Conservation (phyloP, 345 rosid species). For the Hibiscus mutabilis region DNA sequence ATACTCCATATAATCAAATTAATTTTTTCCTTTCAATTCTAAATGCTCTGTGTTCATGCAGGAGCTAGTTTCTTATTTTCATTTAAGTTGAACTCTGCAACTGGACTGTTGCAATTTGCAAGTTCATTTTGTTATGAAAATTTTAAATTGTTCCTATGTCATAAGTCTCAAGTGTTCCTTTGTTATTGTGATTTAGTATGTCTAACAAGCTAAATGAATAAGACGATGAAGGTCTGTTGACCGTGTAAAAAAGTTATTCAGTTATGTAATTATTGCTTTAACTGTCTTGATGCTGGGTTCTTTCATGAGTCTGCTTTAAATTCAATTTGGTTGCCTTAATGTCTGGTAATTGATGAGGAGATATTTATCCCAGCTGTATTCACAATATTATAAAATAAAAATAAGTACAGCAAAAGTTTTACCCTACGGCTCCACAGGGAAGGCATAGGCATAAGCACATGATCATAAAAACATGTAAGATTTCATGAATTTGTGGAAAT, state of each 20-base stretch:
- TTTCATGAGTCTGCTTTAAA: background rate
- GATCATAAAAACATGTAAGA: background rate
- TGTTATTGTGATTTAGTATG: background rate
- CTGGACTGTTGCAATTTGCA: background rate
- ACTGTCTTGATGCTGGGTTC: background rate
- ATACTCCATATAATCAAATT: background rate
- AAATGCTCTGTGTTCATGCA: background rate
- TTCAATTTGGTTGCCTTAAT: background rate
- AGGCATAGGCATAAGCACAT: background rate
- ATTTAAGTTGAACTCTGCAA: background rate
- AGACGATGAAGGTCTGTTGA: background rate
- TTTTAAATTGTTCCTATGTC: background rate
- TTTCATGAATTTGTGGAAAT: slow-evolving; percentile 4
- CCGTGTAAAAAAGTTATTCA: background rate
- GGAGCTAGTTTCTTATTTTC: background rate
- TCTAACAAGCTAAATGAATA: background rate
- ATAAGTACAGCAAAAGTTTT: background rate
- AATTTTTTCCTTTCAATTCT: background rate
- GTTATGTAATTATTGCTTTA: background rate
- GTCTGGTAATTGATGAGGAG: background rate
- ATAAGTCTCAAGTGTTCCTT: background rate
- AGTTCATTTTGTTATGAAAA: background rate
- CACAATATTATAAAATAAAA: background rate
- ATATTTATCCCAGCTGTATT: background rate
- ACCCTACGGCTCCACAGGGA: background rate